Percentiles rank a stretch among this genome's conserved stretches.
phyloP scores from a whole-genome alignment of 495 filamentous ascomycete genomes.

The Xylaria cubensis region DNA sequence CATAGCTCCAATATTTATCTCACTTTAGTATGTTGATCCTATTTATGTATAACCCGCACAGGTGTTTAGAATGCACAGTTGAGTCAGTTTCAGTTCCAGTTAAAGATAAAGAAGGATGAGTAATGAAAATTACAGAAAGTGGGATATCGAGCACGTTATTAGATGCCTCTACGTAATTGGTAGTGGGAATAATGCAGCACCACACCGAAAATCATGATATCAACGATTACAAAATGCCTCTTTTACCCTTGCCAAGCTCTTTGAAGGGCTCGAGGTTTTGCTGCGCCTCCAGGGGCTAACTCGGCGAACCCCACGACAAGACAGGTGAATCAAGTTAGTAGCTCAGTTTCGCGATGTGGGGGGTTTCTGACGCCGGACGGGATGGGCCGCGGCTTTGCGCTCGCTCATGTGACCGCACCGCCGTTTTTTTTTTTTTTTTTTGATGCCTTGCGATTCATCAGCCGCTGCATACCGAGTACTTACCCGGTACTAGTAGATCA shows the following conservation, averaged over 20 bases:
- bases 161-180: constrained; percentile 16
- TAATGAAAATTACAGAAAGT: not conserved
- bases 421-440: constrained; percentile 6
- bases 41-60: not conserved
- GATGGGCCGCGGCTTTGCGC: constrained; percentile 15
- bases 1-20: not conserved
- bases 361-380: not conserved
- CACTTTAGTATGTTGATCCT: constrained; percentile 2
- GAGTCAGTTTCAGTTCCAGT: not conserved
- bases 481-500: not conserved
- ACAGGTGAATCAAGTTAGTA: constrained; percentile 1
- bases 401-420: constrained; percentile 18
- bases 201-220: not conserved
- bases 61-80: not conserved
- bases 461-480: constrained; percentile 4
- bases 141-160: constrained; percentile 21
- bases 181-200: not conserved
- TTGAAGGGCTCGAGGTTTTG: not conserved
- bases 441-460: not conserved
- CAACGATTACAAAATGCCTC: not conserved
- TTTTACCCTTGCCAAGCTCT: constrained; percentile 22
- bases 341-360: not conserved
- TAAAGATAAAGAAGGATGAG: not conserved
- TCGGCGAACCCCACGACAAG: constrained; percentile 2
- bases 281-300: not conserved